A percentile compares a stretch with the other conserved stretches of the same genome.
Evolutionary conservation across 2,329 filamentous ascomycete genomes (phyloP).

Genomic region (Fusarium xyrophilum): DNA sequence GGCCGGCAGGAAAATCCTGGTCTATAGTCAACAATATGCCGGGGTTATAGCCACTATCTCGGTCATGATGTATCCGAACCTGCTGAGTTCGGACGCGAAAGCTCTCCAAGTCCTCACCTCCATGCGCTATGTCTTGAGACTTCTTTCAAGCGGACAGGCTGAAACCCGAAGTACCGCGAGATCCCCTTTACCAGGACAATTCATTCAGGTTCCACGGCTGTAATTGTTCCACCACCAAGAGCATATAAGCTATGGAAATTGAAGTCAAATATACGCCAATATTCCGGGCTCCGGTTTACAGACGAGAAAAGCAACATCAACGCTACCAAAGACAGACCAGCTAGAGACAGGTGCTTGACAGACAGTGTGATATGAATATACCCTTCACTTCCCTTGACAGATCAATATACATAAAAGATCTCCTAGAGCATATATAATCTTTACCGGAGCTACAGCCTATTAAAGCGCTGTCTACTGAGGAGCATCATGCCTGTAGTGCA

Average conservation of each 20-base stretch:
- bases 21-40: slow-evolving; percentile 19
- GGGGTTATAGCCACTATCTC: slow-evolving; percentile 10
- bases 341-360: background rate
- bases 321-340: background rate
- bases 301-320: background rate
- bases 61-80: slow-evolving; percentile 22
- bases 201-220: background rate
- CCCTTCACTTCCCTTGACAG: background rate
- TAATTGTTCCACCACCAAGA: background rate
- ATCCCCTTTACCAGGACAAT: background rate
- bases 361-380: background rate
- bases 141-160: slow-evolving; percentile 23
- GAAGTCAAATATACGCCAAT: background rate
- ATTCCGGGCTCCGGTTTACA: background rate
- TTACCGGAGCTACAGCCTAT: slow-evolving; percentile 5
- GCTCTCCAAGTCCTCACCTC: slow-evolving; percentile 11
- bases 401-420: background rate
- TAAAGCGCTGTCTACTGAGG: background rate
- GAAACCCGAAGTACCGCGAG: slow-evolving; percentile 31
- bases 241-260: background rate
- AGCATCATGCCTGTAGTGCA: background rate
- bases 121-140: slow-evolving; percentile 1
- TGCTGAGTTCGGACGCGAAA: slow-evolving; percentile 20
- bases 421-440: background rate
- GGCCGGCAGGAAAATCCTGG: slow-evolving; percentile 8